Evolutionary conservation across 148 eudicot species (phyloP).

Genomic region (Cornus suecica): DNA sequence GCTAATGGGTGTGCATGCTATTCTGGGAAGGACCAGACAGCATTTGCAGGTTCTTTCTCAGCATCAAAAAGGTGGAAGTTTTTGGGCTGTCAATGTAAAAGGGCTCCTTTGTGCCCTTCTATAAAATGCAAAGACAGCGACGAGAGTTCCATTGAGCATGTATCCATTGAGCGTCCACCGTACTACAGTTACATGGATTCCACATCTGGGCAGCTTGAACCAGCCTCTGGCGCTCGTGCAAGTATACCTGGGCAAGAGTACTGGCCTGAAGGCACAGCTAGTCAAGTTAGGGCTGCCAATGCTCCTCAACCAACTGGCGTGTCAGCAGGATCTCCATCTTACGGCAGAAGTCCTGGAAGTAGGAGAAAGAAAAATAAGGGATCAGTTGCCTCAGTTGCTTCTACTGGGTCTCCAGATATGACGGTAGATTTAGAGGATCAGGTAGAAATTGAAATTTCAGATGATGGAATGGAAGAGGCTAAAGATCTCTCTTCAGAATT

Average conservation of each 20-base stretch:
- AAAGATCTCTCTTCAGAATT: conserved; percentile 60
- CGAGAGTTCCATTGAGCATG: conserved; percentile 47
- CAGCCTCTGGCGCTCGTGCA: conserved; percentile 99
- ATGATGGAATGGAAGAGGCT: conserved; percentile 54
- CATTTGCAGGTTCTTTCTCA: conserved; percentile 45
- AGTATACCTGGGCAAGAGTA: conserved; percentile 86
- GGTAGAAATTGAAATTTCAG: conserved; percentile 39
- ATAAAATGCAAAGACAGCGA: conserved; percentile 58
- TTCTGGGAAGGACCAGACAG: conserved; percentile 35
- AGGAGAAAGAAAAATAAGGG: conserved; percentile 67
- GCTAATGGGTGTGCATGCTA: background rate
- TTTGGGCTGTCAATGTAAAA: conserved; percentile 27
- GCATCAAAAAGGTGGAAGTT: conserved; percentile 25
- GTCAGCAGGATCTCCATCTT: conserved; percentile 68
- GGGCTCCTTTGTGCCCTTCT: conserved; percentile 30
- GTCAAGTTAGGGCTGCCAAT: conserved; percentile 75
- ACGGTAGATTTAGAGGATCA: conserved; percentile 36
- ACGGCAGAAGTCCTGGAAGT: conserved; percentile 87
- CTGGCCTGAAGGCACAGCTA: conserved; percentile 98
- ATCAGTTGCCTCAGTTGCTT: conserved; percentile 44
- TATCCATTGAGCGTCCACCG: conserved; percentile 78
- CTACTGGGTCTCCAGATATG: conserved; percentile 45
- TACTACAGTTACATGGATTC: conserved; percentile 89
- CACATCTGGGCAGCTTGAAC: conserved; percentile 83
- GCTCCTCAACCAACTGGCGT: conserved; percentile 85